Evolutionary conservation across 805 yeast species (phyloP).

Genomic region (Candida sithepensis): DNA sequence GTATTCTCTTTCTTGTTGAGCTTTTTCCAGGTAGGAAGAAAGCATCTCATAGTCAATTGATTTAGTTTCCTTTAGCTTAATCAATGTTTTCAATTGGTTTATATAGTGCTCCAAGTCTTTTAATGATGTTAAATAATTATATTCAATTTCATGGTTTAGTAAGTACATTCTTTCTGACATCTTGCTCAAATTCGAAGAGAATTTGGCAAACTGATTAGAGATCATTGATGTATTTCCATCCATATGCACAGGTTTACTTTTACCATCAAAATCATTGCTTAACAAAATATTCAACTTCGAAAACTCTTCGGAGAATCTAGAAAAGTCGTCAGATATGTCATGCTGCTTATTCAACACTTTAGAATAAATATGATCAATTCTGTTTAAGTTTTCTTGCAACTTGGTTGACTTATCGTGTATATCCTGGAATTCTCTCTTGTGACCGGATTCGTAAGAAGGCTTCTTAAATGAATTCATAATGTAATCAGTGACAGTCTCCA

Average conservation of each 20-base stretch:
- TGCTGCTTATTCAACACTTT: slow-evolving; percentile 69
- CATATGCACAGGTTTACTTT: slow-evolving; percentile 18
- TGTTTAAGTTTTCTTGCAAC: slow-evolving; percentile 75
- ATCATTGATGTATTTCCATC: slow-evolving; percentile 23
- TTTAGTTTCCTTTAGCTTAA: slow-evolving; percentile 85
- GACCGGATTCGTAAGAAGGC: slow-evolving; percentile 49
- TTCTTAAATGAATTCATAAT: slow-evolving; percentile 92
- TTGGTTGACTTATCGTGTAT: slow-evolving; percentile 80
- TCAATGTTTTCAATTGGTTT: slow-evolving; percentile 56
- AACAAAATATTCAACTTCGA: slow-evolving; percentile 50
- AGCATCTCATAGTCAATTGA: slow-evolving; percentile 88
- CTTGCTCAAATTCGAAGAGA: slow-evolving; percentile 37
- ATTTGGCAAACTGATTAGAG: slow-evolving; percentile 32
- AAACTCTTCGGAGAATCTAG: slow-evolving; percentile 66
- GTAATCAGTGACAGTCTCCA: slow-evolving; percentile 84
- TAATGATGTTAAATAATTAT: slow-evolving; percentile 74
- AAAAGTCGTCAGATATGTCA: slow-evolving; percentile 70
- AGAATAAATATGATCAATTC: slow-evolving; percentile 73
- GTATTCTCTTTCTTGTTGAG: slow-evolving; percentile 56
- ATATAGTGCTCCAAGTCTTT: slow-evolving; percentile 86
- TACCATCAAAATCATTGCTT: slow-evolving; percentile 32
- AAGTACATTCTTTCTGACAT: slow-evolving; percentile 26
- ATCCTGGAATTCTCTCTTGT: slow-evolving; percentile 73
- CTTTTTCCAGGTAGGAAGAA: slow-evolving; percentile 70
- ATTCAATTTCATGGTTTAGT: slow-evolving; percentile 55